Evolutionary conservation across 129 eudicot species (phyloP), one percentile per base, ranked within the genome.

Genomic region (Silybum marianum): DNA sequence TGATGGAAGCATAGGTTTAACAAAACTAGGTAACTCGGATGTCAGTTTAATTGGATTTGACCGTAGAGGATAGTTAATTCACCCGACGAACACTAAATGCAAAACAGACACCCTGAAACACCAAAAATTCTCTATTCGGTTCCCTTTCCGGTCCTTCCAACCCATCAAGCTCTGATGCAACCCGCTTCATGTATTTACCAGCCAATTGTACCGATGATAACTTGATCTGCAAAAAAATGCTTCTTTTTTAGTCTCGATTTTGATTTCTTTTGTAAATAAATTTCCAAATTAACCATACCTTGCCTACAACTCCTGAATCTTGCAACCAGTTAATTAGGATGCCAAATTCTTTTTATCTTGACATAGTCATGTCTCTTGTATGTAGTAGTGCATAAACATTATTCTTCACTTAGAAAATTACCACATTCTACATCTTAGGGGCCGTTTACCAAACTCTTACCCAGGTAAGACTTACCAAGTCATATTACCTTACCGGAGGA

Each of bases 61-160:
- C 68, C 48, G 10, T 3, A 7, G 42, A 2, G 36, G 67, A 18
- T 67, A 72, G 6, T 13, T 25, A 25, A 25, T 25, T 77, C 74
- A 95, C 99, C 97, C 93, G 99, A 87, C 93, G 97, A 78, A 95
- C 99, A 46, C n/a, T 98, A 88, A 93, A 95, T 73, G 98, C 98
- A 89, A 95, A 95, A 9, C 99, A 98, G 28, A 92, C 97, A 0
- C 99, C 99, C 87, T 95, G 99, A 46, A 95, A 86, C 76, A 95
- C 87, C 84, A 95, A 82, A 84, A 95, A 95, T 81, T 95, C 99
- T 84, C 97, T 88, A 85, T 95, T 91, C 74, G 98, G 99, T 86
- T 95, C 99, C 77, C 93, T 95, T 76, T 95, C 97, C 0, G 97
- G 93, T 83, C 96, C 99, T 26, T 76, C 88, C 83, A 92, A 77